Evolutionary conservation across 1,284 basidiomycete species (phyloP).

Genomic region (Rhodotorula sp.): DNA sequence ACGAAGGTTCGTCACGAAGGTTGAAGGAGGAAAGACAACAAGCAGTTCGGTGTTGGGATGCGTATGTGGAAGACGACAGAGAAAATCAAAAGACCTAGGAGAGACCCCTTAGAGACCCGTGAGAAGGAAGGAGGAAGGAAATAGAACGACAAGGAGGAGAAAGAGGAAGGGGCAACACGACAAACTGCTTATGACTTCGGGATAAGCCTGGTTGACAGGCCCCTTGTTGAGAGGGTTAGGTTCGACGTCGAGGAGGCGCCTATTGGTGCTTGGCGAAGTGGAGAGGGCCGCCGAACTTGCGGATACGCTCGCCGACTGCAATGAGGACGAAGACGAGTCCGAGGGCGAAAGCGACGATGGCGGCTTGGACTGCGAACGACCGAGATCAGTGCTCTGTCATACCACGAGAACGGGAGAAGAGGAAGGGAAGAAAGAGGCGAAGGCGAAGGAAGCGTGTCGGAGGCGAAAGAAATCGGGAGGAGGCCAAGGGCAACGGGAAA

Average conservation of each 20-base stretch:
- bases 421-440: not conserved
- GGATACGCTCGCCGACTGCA: constrained; percentile 25
- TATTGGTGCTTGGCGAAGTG: constrained; percentile 26
- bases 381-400: no score
- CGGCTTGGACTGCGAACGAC: constrained; percentile 23
- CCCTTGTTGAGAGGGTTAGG: constrained; percentile 14
- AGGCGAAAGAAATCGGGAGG: not conserved
- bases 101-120: not conserved
- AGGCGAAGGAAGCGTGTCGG: no score
- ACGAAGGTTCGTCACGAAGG: no score
- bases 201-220: constrained; percentile 2
- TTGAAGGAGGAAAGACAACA: no score
- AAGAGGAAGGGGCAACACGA: not conserved
- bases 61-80: no score
- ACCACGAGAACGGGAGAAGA: no score
- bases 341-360: constrained; percentile 27
- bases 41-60: no score
- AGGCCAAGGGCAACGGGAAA: not conserved
- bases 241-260: no score
- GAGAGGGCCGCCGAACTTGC: constrained; percentile 33
- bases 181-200: constrained; percentile 1
- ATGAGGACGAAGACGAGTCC: constrained; percentile 22
- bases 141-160: not conserved
- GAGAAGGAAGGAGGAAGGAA: not conserved
- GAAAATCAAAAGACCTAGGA: not conserved